Base-by-base conservation (phyloP, 164 flowering plant species). In the Houttuynia cordata region DNA sequence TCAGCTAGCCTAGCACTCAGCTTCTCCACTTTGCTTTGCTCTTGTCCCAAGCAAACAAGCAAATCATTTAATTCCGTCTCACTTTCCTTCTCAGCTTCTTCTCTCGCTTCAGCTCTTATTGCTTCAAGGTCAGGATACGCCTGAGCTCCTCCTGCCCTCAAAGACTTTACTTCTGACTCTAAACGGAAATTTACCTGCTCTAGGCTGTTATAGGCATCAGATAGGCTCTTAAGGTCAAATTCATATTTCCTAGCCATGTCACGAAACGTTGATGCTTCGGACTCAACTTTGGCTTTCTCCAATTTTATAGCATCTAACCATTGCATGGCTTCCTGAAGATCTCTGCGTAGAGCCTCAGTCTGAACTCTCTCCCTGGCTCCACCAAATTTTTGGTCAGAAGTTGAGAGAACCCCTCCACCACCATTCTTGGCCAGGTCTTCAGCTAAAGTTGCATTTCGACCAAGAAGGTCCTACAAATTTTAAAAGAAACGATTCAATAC, bases 11-110 rank as follows among this genome's bases (percentile, higher is more conserved):
- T 85, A 18, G 83, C 74, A 64, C 83, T 80, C 52, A 94, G 80
- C 69, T 68, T 88, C 64, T 94, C 99, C 42, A 86, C 97, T 68
- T 78, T 86, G 74, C 87, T 88, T 74, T 94, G 97, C 70, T 94
- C 97, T 76, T 94, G 99, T 59, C 99, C 99, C 24, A 91, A 80
- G 67, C 99, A 93, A 10, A 90, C 96, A 0, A 94, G 82, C 68
- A 94, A 71, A 68, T 94, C 99, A 42, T 73, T 91, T 67, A 91
- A 66, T 66, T 94, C 99, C 6, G 75, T 87, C 60, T 94, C 97
- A 49, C 97, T 85, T 70, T 90, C 98, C 75, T 79, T 86, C 71
- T 76, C 82, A 9, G 90, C 90, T 78, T 89, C 98, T 78, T 87
- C 96, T 70, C 88, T 82, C 10, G 85, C 96, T 65, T 88, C 88